phyloP scores from a whole-genome alignment of 352 stramenopile species.

The Pythium aphanidermatum region DNA sequence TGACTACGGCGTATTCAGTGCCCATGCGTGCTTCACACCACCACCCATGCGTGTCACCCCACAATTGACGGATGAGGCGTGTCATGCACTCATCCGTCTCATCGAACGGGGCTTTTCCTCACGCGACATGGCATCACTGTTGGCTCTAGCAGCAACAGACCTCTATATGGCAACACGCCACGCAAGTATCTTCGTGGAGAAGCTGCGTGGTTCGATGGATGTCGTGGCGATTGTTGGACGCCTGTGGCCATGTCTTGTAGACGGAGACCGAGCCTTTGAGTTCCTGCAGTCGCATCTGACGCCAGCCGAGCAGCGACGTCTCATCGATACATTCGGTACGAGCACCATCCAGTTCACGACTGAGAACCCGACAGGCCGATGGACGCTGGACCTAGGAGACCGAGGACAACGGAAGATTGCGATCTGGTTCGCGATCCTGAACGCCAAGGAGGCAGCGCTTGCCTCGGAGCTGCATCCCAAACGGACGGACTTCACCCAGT shows the following conservation, averaged over 20 bases:
- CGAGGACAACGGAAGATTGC: constrained; percentile 52
- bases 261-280: constrained; percentile 39
- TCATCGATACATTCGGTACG: constrained; percentile 44
- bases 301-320: constrained; percentile 35
- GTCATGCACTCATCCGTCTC: constrained; percentile 34
- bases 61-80: constrained; percentile 26
- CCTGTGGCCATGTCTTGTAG: constrained; percentile 45
- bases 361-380: constrained; percentile 54
- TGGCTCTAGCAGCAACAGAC: constrained; percentile 46
- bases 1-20: constrained; percentile 28
- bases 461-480: constrained; percentile 30
- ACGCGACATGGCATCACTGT: constrained; percentile 34
- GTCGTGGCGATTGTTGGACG: constrained; percentile 49
- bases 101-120: constrained; percentile 47
- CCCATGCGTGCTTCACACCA: constrained; percentile 36
- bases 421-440: constrained; percentile 64
- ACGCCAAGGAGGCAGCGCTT: constrained; percentile 27
- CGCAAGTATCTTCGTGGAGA: constrained; percentile 34
- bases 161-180: constrained; percentile 39
- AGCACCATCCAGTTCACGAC: constrained; percentile 53
- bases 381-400: constrained; percentile 44
- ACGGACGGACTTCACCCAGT: constrained; percentile 55
- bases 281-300: constrained; percentile 46
- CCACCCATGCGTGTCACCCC: constrained; percentile 24
- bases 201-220: constrained; percentile 30